Evolutionary conservation across 1,139 yeast genomes (phyloP), one percentile per base, ranked within the genome.

Genomic region (Magnusiomyces suaveolens): DNA sequence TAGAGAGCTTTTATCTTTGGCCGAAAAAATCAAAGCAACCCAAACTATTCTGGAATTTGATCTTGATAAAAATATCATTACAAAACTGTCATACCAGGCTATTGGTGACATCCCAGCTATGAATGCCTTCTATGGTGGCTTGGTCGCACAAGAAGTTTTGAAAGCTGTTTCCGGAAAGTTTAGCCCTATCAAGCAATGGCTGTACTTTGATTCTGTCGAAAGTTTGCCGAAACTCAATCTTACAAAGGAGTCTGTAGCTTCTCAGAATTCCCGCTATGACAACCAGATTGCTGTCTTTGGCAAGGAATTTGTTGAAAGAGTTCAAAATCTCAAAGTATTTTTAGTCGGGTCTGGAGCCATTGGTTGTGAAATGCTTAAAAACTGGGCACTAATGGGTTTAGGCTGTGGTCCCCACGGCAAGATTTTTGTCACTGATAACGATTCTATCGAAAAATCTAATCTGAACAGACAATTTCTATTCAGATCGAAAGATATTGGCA

Each of bases 341-440:
- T 75, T 92, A 61, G 98, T 92, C 46, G 99, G 99, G 52, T 82
- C 97, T 1, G 99, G 99, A 67, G 99, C 99, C 43, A 92, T 92
- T 75, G 99, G 99, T 50, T 92, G 99, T 74, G 99, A 92, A 73
- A 92, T 94, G 94, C 77, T 92, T 66, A 92, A 92, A 72, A 90
- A 89, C 68, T 92, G 97, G 97, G 97, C 98, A 8, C 79, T 92
- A 80, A 79, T 90, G 82, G 98, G 99, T 51, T 75, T 92, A 56
- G 97, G 96, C 38, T 77, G 95, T 26, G 97, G 98, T 38, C 87
- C 92, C 43, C 70, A 84, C 2, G 99, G 99, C 65, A 78, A 81
- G 62, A 87, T 92, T 59, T 72, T 73, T 52, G 84, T 94, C 49
- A 92, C 99, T 46, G 99, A 92, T 72, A 94, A 84, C 68, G 99